Evolutionary conservation across 1,139 yeast genomes (phyloP).

Genomic region (Hansenula anomala): DNA sequence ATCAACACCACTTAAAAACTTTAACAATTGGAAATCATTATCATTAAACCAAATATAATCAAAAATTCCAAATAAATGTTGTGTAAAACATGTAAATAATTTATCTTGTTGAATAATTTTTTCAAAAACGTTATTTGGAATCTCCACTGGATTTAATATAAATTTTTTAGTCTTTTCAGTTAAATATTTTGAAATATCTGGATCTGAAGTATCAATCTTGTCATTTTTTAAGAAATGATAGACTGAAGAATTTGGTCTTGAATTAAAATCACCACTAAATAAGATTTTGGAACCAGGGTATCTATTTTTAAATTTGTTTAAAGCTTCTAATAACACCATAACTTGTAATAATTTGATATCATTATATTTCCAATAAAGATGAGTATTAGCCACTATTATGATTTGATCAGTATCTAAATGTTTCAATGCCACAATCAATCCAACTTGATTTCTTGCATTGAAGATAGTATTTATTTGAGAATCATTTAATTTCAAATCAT

Average conservation of each 20-base stretch:
- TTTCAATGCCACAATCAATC: conserved; percentile 39
- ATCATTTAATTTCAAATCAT: conserved; percentile 32
- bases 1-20: conserved; percentile 74
- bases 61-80: conserved; percentile 43
- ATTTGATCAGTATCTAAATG: conserved; percentile 36
- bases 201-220: conserved; percentile 17
- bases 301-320: conserved; percentile 26
- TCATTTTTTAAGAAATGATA: conserved; percentile 39
- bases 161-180: conserved; percentile 4
- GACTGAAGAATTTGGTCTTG: conserved; percentile 44
- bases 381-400: conserved; percentile 50
- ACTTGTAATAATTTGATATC: conserved; percentile 54
- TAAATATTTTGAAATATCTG: conserved; percentile 12
- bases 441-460: conserved; percentile 49
- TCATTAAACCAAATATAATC: conserved; percentile 57
- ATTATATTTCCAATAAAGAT: conserved; percentile 55
- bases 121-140: conserved; percentile 32
- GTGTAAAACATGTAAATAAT: conserved; percentile 47
- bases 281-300: conserved; percentile 26
- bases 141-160: conserved; percentile 28
- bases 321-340: conserved; percentile 40
- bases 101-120: conserved; percentile 23
- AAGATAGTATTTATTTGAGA: conserved; percentile 35
- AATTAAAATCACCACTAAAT: conserved; percentile 51
- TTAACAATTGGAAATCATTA: conserved; percentile 29